Conservation (phyloP, 2,329 filamentous ascomycete genomes). For the Didymosphaeria variabile region DNA sequence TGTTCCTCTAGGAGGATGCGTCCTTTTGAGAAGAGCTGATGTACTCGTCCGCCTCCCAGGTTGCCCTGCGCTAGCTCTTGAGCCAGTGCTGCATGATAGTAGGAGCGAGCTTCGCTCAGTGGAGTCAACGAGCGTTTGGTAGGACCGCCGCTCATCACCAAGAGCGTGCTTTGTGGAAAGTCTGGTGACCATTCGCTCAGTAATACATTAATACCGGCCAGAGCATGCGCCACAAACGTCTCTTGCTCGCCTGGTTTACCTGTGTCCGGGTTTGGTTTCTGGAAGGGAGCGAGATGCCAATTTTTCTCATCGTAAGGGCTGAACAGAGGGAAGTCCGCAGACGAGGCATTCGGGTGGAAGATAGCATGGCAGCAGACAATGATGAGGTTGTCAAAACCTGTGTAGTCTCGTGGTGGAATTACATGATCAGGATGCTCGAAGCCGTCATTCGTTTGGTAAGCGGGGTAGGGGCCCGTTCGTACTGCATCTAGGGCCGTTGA, state of each 20-base stretch:
- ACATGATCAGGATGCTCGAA: constrained; percentile 43
- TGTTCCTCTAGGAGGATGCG: constrained; percentile 70
- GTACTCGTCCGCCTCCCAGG: constrained; percentile 32
- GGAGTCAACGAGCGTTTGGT: constrained; percentile 41
- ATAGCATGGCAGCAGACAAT: constrained; percentile 88
- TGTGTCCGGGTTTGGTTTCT: constrained; percentile 55
- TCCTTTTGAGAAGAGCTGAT: constrained; percentile 44
- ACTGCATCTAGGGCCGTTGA: constrained; percentile 17
- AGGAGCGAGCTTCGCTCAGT: constrained; percentile 48
- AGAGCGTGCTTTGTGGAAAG: constrained; percentile 55
- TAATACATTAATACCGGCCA: constrained; percentile 67
- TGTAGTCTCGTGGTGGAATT: constrained; percentile 36
- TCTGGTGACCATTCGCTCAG: constrained; percentile 42
- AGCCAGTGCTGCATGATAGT: constrained; percentile 46
- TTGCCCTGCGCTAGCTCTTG: constrained; percentile 35
- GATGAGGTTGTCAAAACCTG: constrained; percentile 64
- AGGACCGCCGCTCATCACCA: constrained; percentile 77
- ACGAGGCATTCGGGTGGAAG: constrained; percentile 58
- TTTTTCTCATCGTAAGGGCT: constrained; percentile 48
- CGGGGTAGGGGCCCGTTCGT: constrained; percentile 11
- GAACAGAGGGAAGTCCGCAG: constrained; percentile 36
- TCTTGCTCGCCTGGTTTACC: constrained; percentile 72
- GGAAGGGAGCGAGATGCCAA: constrained; percentile 78
- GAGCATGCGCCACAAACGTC: constrained; percentile 81
- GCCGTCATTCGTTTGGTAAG: constrained; percentile 19